Evolutionary conservation across 2,329 filamentous ascomycete genomes (phyloP).

Genomic region (Cercospora janseana): DNA sequence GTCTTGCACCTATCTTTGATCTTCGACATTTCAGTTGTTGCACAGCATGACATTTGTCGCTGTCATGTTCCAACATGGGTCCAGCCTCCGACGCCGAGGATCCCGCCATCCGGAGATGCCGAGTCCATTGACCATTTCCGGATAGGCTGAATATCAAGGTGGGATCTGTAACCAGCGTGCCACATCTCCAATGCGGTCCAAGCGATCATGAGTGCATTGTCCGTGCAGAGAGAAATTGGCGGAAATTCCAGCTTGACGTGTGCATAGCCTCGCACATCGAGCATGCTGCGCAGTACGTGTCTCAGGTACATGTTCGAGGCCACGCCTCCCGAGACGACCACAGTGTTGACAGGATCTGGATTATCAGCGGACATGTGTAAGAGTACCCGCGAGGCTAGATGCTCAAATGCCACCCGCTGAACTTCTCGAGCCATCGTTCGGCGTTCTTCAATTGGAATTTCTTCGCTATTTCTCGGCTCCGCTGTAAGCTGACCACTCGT

Average conservation of each 20-base stretch:
- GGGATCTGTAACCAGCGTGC: slow-evolving; percentile 67
- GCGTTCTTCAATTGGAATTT: slow-evolving; percentile 60
- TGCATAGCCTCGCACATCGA: slow-evolving; percentile 66
- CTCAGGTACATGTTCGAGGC: slow-evolving; percentile 79
- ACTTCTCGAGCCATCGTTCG: slow-evolving; percentile 66
- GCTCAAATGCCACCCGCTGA: slow-evolving; percentile 83
- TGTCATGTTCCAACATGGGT: slow-evolving; percentile 2
- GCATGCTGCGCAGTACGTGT: slow-evolving; percentile 55
- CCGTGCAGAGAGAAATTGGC: slow-evolving; percentile 76
- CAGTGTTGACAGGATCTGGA: slow-evolving; percentile 48
- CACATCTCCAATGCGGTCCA: slow-evolving; percentile 95
- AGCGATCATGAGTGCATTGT: slow-evolving; percentile 97
- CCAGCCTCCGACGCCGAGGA: slow-evolving; percentile 62
- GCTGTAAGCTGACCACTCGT: slow-evolving; percentile 34
- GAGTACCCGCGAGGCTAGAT: slow-evolving; percentile 72
- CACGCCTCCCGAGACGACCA: slow-evolving; percentile 88
- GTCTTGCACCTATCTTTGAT: no score
- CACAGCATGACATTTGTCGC: background rate
- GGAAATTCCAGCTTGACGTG: slow-evolving; percentile 67
- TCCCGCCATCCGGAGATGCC: slow-evolving; percentile 59
- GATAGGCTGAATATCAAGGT: slow-evolving; percentile 59
- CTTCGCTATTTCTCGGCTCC: slow-evolving; percentile 34
- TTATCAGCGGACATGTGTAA: slow-evolving; percentile 42
- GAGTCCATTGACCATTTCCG: slow-evolving; percentile 74
- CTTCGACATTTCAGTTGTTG: no score